Percentiles rank a stretch among this genome's conserved stretches.
Conservation (phyloP, 768 basidiomycete genomes). For the Panus rudis region DNA sequence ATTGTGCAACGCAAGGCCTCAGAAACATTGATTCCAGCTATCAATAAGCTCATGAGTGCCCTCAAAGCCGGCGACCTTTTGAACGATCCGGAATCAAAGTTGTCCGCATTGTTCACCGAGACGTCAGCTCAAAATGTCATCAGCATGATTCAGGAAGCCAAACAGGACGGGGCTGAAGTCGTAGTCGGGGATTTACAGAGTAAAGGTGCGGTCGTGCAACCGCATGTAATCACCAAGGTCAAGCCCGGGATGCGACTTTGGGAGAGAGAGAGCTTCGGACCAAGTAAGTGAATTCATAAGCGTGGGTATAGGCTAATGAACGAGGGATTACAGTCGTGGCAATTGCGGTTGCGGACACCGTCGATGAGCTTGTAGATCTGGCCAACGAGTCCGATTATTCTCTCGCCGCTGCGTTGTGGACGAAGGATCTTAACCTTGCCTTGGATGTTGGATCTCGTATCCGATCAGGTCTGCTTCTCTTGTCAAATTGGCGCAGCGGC, state of each 20-base stretch:
- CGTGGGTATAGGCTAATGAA: constrained; percentile 1
- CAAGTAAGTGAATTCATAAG: constrained; percentile 27
- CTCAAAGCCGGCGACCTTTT: constrained; percentile 35
- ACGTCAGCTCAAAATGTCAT: constrained; percentile 40
- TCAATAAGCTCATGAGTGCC: constrained; percentile 25
- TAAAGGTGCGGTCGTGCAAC: constrained; percentile 38
- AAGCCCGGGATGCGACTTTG: constrained; percentile 45
- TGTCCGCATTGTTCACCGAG: constrained; percentile 38
- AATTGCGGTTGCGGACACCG: constrained; percentile 37
- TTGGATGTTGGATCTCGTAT: constrained; percentile 41
- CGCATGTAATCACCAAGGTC: constrained; percentile 43
- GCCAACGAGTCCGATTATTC: constrained; percentile 51
- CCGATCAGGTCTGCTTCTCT: constrained; percentile 35
- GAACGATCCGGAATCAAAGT: constrained; percentile 21
- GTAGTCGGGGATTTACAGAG: constrained; percentile 36
- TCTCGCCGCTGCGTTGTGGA: constrained; percentile 47
- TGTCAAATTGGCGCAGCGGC: neutral
- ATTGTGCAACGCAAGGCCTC: constrained; percentile 41
- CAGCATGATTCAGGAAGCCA: constrained; percentile 36
- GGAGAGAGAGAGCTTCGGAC: constrained; percentile 59
- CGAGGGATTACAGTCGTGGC: constrained; percentile 29
- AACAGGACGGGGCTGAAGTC: constrained; percentile 36
- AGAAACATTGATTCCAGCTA: constrained; percentile 26
- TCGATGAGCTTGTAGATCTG: constrained; percentile 49
- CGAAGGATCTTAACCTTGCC: constrained; percentile 35